Evolutionary conservation across 2,329 filamentous ascomycete genomes (phyloP).

Genomic region (Fusarium continuum): DNA sequence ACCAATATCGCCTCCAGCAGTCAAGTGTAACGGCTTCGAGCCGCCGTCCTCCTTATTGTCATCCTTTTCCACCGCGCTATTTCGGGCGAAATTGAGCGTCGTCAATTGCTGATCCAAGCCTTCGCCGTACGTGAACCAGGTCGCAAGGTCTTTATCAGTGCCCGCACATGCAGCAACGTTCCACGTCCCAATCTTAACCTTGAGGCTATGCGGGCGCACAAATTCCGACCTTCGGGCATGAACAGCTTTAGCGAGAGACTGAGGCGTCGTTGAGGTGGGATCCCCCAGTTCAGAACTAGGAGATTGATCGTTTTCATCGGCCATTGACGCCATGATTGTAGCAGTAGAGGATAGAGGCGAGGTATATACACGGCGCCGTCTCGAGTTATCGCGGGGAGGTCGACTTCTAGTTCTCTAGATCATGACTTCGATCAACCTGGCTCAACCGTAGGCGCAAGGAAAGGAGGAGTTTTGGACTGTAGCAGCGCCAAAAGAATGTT

Average conservation of each 20-base stretch:
- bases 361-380: conserved; percentile 34
- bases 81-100: conserved; percentile 58
- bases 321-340: conserved; percentile 41
- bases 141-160: conserved; percentile 85
- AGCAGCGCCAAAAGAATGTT: conserved; percentile 24
- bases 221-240: conserved; percentile 82
- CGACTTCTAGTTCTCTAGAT: conserved; percentile 47
- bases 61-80: conserved; percentile 48
- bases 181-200: conserved; percentile 93
- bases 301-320: conserved; percentile 47
- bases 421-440: conserved; percentile 44
- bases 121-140: conserved; percentile 86
- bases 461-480: background rate
- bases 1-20: conserved; percentile 75
- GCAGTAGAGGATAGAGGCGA: conserved; percentile 21
- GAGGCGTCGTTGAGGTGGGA: conserved; percentile 55
- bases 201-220: conserved; percentile 75
- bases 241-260: conserved; percentile 71
- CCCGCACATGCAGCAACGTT: conserved; percentile 88
- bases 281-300: conserved; percentile 56
- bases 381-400: conserved; percentile 36
- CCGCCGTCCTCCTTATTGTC: conserved; percentile 49
- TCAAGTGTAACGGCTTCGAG: conserved; percentile 53
- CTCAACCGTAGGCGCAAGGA: conserved; percentile 8
- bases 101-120: conserved; percentile 72